These are phyloP conservation scores for Wickerhamomyces sydowiorum DNA, from an alignment of 805 yeast genomes.

Conservation along the genomic window DNA sequence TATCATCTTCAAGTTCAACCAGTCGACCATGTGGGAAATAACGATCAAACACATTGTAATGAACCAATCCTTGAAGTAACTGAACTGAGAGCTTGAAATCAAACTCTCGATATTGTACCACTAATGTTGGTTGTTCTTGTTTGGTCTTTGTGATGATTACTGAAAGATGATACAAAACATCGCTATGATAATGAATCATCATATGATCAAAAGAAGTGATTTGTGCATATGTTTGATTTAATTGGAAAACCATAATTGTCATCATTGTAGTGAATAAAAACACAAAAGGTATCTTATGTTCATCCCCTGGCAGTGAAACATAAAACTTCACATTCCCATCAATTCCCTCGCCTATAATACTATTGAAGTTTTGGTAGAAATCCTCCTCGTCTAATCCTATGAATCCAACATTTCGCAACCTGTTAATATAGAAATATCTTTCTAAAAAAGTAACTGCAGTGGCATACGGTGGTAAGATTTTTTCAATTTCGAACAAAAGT, in stretches of 20 bases:
- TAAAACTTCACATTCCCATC: not conserved
- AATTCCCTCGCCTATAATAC: not conserved
- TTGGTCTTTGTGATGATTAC: not conserved
- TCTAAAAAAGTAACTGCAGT: not conserved
- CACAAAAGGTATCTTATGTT: not conserved
- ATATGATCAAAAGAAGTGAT: not conserved
- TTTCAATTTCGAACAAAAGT: not conserved
- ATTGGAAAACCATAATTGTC: not conserved
- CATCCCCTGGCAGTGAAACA: not conserved
- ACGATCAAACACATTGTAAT: not conserved
- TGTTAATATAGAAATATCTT: not conserved
- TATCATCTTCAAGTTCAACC: not conserved
- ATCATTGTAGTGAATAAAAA: not conserved
- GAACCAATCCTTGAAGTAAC: not conserved
- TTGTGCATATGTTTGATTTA: not conserved
- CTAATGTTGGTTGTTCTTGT: not conserved
- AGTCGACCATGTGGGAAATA: conserved; percentile 1
- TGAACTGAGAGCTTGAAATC: not conserved
- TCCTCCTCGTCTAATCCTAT: not conserved
- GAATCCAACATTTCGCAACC: not conserved
- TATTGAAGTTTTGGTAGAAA: not conserved
- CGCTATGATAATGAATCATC: not conserved
- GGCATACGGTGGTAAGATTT: not conserved
- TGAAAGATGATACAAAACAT: not conserved
- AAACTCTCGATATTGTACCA: not conserved